Evolutionary conservation across 2,329 filamentous ascomycete genomes (phyloP).

Genomic region (Escovopsis sp.): DNA sequence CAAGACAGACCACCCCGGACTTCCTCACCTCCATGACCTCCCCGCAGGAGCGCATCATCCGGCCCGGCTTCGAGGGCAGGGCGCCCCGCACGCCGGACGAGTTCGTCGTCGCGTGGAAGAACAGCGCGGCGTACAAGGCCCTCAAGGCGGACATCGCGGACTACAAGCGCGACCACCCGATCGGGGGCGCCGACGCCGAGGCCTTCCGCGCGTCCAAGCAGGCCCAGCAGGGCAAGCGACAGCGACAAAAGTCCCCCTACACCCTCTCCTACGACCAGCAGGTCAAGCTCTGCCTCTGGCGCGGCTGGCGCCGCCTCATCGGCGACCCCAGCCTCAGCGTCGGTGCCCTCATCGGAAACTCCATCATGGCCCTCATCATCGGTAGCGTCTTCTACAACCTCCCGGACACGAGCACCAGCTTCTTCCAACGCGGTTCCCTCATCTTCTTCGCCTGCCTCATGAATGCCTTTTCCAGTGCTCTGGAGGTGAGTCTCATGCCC

Average conservation of each 20-base stretch:
- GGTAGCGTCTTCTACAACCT: conserved; percentile 71
- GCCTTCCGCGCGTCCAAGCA: conserved; percentile 39
- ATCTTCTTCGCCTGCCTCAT: conserved; percentile 80
- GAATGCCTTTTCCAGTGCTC: conserved; percentile 67
- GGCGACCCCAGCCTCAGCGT: conserved; percentile 65
- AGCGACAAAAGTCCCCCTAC: conserved; percentile 60
- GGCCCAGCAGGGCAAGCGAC: conserved; percentile 38
- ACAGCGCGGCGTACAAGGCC: conserved; percentile 32
- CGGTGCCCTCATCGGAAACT: conserved; percentile 54
- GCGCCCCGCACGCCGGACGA: conserved; percentile 46
- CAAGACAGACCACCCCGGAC: conserved; percentile 53
- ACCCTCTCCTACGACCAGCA: conserved; percentile 68
- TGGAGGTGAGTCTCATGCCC: conserved; percentile 43
- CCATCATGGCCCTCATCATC: conserved; percentile 62
- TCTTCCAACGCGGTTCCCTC: conserved; percentile 64
- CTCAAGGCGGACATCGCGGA: conserved; percentile 39
- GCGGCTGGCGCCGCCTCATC: conserved; percentile 61
- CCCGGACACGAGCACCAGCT: conserved; percentile 46
- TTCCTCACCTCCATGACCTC: conserved; percentile 59
- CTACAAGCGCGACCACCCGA: conserved; percentile 37
- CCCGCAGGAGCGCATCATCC: conserved; percentile 37
- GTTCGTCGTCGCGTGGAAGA: conserved; percentile 43
- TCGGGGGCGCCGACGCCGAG: conserved; percentile 39
- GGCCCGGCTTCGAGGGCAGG: conserved; percentile 38
- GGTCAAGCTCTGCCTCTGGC: conserved; percentile 61